Conservation (phyloP, 305 asterid species). For the Petunia hybrid region DNA sequence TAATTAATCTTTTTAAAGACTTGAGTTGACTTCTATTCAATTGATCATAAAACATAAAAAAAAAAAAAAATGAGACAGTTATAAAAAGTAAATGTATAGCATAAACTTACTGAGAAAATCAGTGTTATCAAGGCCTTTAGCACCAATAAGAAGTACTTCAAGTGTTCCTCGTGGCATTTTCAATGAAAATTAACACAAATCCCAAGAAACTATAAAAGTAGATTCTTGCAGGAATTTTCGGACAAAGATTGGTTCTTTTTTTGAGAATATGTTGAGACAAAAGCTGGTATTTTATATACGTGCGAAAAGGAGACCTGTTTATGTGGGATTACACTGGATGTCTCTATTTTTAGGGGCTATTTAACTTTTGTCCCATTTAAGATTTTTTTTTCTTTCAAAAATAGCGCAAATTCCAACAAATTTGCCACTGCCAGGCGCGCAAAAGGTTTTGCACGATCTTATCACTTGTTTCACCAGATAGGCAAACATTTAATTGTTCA, state of each 20-base stretch:
- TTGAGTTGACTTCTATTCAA: background rate
- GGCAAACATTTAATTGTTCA: too few relatives aligned
- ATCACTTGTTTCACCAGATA: too few relatives aligned
- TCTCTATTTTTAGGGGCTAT: too few relatives aligned
- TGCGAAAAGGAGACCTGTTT: conserved; percentile 6
- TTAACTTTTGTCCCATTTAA: too few relatives aligned
- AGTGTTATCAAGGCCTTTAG: conserved; percentile 79
- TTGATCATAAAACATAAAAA: conserved; percentile 11
- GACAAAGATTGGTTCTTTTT: background rate
- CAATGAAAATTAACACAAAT: background rate
- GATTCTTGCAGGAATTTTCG: conserved; percentile 5
- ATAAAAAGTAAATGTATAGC: background rate
- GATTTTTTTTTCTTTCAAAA: too few relatives aligned
- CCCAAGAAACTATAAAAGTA: background rate
- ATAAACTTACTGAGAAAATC: conserved; percentile 69
- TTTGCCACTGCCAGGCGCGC: too few relatives aligned
- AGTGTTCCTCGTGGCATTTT: conserved; percentile 79
- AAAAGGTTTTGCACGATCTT: too few relatives aligned
- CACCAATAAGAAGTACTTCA: conserved; percentile 81
- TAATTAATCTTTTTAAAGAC: background rate
- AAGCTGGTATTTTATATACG: conserved; percentile 16
- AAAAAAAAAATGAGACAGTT: background rate
- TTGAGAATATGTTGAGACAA: background rate
- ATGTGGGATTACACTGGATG: background rate
- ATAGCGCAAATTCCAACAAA: too few relatives aligned